Evolutionary conservation across 768 basidiomycete genomes (phyloP).

Genomic region (Auriscalpium orientale): DNA sequence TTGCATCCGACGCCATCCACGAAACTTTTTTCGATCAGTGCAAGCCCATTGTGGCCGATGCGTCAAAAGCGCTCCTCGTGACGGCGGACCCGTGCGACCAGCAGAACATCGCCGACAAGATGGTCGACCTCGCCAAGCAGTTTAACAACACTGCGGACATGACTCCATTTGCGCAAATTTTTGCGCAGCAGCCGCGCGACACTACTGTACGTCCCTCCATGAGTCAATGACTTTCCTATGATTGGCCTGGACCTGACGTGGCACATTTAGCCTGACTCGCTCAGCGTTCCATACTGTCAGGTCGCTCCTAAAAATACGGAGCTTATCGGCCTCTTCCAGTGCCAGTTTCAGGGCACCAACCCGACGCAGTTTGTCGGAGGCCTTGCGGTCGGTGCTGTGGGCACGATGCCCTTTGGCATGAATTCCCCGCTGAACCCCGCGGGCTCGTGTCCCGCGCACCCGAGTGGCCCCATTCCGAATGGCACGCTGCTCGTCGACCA

Average conservation of each 20-base stretch:
- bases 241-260: neutral
- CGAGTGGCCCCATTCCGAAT: conserved; percentile 40
- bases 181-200: conserved; percentile 51
- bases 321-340: conserved; percentile 50
- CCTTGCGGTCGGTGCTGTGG: conserved; percentile 32
- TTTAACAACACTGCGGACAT: conserved; percentile 39
- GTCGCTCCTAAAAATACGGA: conserved; percentile 41
- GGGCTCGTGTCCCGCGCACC: conserved; percentile 44
- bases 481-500: conserved; percentile 36
- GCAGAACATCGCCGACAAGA: conserved; percentile 40
- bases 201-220: conserved; percentile 32
- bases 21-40: no score
- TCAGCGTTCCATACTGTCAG: conserved; percentile 46
- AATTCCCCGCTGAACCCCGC: conserved; percentile 33
- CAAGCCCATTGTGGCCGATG: conserved; percentile 46
- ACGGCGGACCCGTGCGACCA: conserved; percentile 34
- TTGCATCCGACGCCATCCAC: conserved; percentile 57
- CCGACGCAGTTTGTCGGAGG: conserved; percentile 38
- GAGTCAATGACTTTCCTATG: conserved; percentile 36
- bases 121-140: conserved; percentile 41
- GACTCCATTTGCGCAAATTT: conserved; percentile 46
- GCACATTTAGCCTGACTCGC: conserved; percentile 36
- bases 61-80: conserved; percentile 53
- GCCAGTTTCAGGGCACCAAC: conserved; percentile 45
- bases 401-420: conserved; percentile 49